Base-by-base conservation (phyloP, 306 rosid species). In the Pterocarpus macrocarpus region DNA sequence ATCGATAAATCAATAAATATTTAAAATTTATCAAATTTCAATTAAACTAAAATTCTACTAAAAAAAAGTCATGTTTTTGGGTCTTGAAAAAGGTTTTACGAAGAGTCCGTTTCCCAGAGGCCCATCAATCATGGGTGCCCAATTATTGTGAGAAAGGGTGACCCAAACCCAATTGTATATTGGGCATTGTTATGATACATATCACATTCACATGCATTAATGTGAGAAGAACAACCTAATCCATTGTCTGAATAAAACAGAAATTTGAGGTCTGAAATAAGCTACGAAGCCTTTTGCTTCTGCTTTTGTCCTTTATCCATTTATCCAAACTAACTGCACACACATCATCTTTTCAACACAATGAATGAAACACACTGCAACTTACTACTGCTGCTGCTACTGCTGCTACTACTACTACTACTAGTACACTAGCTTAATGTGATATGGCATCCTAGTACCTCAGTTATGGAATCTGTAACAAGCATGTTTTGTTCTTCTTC, bases 401-500 rank as follows among this genome's bases (percentile, higher is more conserved):
- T 22, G 28, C 1, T n/a, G n/a, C n/a, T n/a, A n/a, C n/a, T 8
- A 14, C 72, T 43, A 5, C 71, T 5, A 16, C 41, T 70, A 33
- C 59, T 38, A 3, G 30, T 2, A 35, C 32, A 47, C 49, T 34
- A 59, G 73, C 41, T 52, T 69, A 61, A 50, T 50, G 68, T 47
- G 32, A 62, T 47, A 79, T 84, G 73, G 77, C 64, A 17, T 81
- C 53, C 56, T 76, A 73, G 28, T 34, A 41, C n/a, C 69, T 81
- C 39, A 44, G 30, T 59, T 28, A 94, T 94, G 98, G 98, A 94
- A 81, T 93, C 87, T 56, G 90, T 91, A 75, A 87, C 86, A 76
- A 87, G 44, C 63, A 83, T 94, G 80, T 84, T 94, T 59, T 94
- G 80, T 69, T 73, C 94, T 1, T 80, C 94, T 61, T 85, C 92